phyloP scores from a whole-genome alignment of 1,139 yeast species.

The Suhomyces bribrorum region DNA sequence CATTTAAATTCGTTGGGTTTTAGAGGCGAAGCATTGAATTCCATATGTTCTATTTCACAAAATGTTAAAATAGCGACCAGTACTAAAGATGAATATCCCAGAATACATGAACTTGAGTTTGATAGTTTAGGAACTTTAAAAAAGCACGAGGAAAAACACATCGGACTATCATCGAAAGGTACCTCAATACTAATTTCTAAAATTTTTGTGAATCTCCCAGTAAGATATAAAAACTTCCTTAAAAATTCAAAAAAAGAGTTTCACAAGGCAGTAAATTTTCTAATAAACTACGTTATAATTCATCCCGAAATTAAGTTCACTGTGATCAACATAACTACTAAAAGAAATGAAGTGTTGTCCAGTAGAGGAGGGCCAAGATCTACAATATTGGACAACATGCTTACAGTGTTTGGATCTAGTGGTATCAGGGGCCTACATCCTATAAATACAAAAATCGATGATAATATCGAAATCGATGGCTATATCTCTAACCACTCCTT shows the following conservation, averaged over 20 bases:
- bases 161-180: conserved; percentile 48
- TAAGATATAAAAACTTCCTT: conserved; percentile 67
- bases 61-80: conserved; percentile 58
- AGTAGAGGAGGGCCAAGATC: conserved; percentile 47
- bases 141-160: conserved; percentile 34
- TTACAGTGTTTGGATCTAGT: conserved; percentile 69
- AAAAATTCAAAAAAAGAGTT: conserved; percentile 74
- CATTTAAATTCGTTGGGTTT: conserved; percentile 66
- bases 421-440: conserved; percentile 59
- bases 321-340: conserved; percentile 54
- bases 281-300: conserved; percentile 72
- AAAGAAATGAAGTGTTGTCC: conserved; percentile 51
- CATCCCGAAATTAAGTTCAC: conserved; percentile 57
- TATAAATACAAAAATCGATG: conserved; percentile 33
- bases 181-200: conserved; percentile 55
- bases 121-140: conserved; percentile 53
- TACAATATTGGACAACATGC: conserved; percentile 51
- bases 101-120: conserved; percentile 56
- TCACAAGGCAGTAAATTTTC: conserved; percentile 56
- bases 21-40: conserved; percentile 83
- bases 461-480: conserved; percentile 49
- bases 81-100: conserved; percentile 50
- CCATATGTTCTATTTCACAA: conserved; percentile 62
- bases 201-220: conserved; percentile 69
- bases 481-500: conserved; percentile 71